phyloP scores from a whole-genome alignment of 225 moss, liverwort and hornwort species.

The Sphagnum contortum region DNA sequence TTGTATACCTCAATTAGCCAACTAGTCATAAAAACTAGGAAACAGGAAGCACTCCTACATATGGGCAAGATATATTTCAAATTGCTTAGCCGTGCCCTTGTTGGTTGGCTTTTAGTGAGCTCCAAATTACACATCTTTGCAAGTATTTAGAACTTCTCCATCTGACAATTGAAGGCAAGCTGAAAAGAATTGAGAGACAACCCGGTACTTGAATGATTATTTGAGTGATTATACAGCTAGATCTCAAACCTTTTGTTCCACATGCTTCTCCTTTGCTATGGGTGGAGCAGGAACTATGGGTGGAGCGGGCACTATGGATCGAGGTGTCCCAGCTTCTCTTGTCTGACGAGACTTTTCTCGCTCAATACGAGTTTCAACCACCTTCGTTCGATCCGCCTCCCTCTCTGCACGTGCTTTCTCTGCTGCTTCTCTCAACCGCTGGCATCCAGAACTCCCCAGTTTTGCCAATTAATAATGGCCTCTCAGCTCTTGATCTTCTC shows the following conservation, averaged over 20 bases:
- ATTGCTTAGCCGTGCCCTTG: too few relatives aligned
- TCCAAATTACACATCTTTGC: neutral
- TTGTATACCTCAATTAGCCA: too few relatives aligned
- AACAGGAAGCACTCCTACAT: too few relatives aligned
- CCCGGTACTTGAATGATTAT: neutral
- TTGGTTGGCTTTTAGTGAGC: too few relatives aligned
- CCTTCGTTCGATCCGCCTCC: slow-evolving; percentile 26
- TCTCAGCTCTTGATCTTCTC: too few relatives aligned
- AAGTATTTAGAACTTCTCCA: neutral
- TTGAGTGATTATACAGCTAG: too few relatives aligned
- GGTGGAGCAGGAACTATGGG: neutral
- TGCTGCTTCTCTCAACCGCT: slow-evolving; percentile 45
- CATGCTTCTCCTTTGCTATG: slow-evolving; percentile 28
- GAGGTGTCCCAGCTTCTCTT: slow-evolving; percentile 24
- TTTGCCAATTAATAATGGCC: neutral
- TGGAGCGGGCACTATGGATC: neutral
- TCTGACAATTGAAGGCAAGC: neutral
- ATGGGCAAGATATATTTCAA: too few relatives aligned
- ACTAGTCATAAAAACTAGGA: too few relatives aligned
- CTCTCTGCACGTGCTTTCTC: slow-evolving; percentile 49
- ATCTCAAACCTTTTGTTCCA: slow-evolving; percentile 28
- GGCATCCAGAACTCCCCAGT: slow-evolving; percentile 11
- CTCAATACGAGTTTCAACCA: slow-evolving; percentile 27
- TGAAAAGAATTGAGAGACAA: neutral
- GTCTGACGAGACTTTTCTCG: slow-evolving; percentile 10